These are phyloP conservation scores for Xanthoceras sorbifolium DNA, from an alignment of 345 rosid species.

Conservation along the genomic window DNA sequence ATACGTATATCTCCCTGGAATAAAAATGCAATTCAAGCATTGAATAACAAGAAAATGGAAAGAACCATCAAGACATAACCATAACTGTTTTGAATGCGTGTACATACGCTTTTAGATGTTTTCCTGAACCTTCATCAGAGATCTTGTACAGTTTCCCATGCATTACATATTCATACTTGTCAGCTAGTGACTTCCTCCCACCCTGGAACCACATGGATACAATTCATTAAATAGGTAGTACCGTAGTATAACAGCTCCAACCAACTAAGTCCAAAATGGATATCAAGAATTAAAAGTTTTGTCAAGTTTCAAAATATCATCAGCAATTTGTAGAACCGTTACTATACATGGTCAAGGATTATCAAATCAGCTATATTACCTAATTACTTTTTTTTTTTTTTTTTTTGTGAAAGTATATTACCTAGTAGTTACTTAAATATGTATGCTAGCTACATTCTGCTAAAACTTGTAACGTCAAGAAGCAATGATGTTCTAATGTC, in stretches of 20 bases:
- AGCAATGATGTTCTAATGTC: not conserved
- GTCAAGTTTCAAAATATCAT: not conserved
- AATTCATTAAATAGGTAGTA: not conserved
- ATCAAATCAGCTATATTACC: not conserved
- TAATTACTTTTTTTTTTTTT: no score
- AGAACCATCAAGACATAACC: not conserved
- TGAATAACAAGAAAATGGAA: not conserved
- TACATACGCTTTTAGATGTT: constrained; percentile 67
- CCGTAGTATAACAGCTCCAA: not conserved
- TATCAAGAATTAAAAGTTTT: not conserved
- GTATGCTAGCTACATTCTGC: no score
- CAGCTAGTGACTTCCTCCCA: constrained; percentile 77
- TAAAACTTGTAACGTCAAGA: no score
- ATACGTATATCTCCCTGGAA: constrained; percentile 76
- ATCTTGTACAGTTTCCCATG: constrained; percentile 90
- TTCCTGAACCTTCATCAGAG: constrained; percentile 64
- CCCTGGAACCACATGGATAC: constrained; percentile 42
- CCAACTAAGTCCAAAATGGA: no score
- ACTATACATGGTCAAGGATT: not conserved
- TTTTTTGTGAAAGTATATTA: no score
- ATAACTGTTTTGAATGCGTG: not conserved
- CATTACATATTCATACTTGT: constrained; percentile 87
- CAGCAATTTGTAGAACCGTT: not conserved
- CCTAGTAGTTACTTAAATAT: not conserved
- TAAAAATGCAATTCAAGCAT: not conserved